phyloP scores from a whole-genome alignment of 2,329 filamentous ascomycete species.

The Monilinia fructicola region DNA sequence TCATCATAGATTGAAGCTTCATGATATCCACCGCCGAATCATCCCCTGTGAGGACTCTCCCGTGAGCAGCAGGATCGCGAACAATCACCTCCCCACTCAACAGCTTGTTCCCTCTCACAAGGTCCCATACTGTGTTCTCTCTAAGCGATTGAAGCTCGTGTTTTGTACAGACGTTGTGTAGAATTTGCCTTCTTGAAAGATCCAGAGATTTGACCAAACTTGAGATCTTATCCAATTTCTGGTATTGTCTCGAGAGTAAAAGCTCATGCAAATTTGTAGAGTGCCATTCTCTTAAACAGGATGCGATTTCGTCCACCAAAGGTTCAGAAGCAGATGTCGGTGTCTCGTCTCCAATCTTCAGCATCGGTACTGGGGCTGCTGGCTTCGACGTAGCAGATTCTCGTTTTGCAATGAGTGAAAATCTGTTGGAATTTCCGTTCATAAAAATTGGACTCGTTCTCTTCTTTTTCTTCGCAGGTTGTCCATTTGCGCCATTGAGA shows the following conservation, averaged over 20 bases:
- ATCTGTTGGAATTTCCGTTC: conserved; percentile 34
- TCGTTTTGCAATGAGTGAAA: conserved; percentile 53
- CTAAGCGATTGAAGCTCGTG: conserved; percentile 79
- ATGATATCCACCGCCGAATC: conserved; percentile 92
- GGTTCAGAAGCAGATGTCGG: conserved; percentile 87
- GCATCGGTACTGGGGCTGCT: conserved; percentile 89
- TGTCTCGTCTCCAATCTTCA: conserved; percentile 96
- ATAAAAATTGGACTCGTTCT: conserved; percentile 27
- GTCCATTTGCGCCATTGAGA: conserved; percentile 18
- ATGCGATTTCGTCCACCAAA: conserved; percentile 94
- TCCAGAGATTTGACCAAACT: conserved; percentile 80
- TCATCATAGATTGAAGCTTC: conserved; percentile 93
- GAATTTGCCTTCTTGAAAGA: conserved; percentile 79
- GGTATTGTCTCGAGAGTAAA: conserved; percentile 78
- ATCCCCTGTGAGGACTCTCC: conserved; percentile 83
- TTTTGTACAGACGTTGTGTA: conserved; percentile 89
- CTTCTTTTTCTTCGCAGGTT: conserved; percentile 27
- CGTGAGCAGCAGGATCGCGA: conserved; percentile 78
- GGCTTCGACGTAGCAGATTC: conserved; percentile 73
- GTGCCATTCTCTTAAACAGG: conserved; percentile 96
- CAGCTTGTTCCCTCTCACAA: conserved; percentile 92
- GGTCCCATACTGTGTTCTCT: conserved; percentile 91
- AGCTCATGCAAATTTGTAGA: conserved; percentile 94
- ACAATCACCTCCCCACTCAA: conserved; percentile 94
- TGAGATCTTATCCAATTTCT: conserved; percentile 76